Conservation (phyloP, 345 rosid genomes). For the Luvunga scandens region DNA sequence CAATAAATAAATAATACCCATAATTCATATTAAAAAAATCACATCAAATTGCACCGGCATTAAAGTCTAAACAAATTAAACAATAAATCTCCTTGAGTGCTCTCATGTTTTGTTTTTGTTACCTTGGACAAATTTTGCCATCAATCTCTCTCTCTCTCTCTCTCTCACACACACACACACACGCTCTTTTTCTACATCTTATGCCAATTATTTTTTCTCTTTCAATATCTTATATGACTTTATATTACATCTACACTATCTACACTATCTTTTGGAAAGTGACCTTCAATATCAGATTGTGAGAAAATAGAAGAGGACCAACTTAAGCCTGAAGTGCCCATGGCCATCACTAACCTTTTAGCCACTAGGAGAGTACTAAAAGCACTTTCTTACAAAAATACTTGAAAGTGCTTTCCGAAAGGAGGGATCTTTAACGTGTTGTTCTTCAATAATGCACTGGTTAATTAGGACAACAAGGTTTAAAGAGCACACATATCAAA, state of each 20-base stretch:
- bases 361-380: background rate
- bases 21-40: no score
- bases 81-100: background rate
- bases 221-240: background rate
- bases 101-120: background rate
- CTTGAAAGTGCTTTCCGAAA: background rate
- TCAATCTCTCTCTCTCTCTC: background rate
- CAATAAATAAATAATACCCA: background rate
- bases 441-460: background rate
- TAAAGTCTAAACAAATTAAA: background rate
- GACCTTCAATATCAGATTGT: background rate
- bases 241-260: background rate
- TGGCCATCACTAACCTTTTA: background rate
- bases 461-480: background rate
- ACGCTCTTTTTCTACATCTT: background rate
- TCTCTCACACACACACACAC: no score
- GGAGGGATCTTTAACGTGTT: background rate
- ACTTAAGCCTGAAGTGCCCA: background rate
- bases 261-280: background rate
- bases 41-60: no score
- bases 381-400: background rate
- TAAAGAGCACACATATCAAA: background rate
- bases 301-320: background rate
- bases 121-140: background rate
- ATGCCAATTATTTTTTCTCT: slow-evolving; percentile 4